These are phyloP conservation scores for Rhodotorula toruloides DNA, from an alignment of 768 basidiomycete genomes.

Conservation along the genomic window DNA sequence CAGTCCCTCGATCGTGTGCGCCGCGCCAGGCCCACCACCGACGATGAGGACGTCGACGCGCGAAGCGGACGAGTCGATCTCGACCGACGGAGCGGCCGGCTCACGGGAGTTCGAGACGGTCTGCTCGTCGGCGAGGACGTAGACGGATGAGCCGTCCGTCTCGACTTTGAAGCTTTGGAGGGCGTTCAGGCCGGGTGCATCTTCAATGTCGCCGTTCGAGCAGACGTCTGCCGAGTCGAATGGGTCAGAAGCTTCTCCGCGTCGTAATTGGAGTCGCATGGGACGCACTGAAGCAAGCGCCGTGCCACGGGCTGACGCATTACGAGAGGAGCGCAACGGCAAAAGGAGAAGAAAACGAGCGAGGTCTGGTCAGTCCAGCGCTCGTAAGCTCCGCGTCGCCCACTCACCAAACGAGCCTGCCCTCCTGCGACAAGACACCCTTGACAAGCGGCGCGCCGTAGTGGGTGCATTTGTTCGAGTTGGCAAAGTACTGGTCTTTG, in stretches of 20 bases:
- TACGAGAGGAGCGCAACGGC: too few relatives aligned
- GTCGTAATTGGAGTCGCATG: neutral
- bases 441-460: conserved; percentile 83
- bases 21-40: conserved; percentile 76
- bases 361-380: neutral
- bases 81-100: conserved; percentile 45
- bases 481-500: conserved; percentile 57
- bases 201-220: conserved; percentile 75
- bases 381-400: neutral
- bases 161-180: conserved; percentile 66
- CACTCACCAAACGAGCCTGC: conserved; percentile 62
- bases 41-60: conserved; percentile 65
- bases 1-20: conserved; percentile 56
- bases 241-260: neutral
- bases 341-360: neutral
- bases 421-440: conserved; percentile 72
- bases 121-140: conserved; percentile 30
- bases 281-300: conserved; percentile 70
- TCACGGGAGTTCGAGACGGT: conserved; percentile 13
- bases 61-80: conserved; percentile 37
- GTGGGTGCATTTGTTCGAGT: conserved; percentile 80
- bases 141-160: conserved; percentile 24
- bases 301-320: conserved; percentile 69
- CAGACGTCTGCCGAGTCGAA: conserved; percentile 53
- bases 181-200: conserved; percentile 75